Base-by-base conservation (phyloP, 1,139 yeast genomes). In the Nadsonia starkeyi-henricii region DNA sequence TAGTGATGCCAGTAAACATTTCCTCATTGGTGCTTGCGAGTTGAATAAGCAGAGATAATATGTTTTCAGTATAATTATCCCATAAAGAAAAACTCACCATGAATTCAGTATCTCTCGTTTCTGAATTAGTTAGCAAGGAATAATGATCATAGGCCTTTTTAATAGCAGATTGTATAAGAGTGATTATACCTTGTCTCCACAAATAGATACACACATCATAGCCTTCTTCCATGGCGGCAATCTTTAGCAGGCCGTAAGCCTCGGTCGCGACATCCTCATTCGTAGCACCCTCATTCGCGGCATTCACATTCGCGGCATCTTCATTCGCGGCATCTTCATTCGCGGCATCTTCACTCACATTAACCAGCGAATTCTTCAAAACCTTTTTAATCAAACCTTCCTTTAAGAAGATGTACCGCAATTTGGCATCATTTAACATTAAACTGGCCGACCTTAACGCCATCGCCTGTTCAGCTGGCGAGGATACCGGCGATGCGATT, bases 211-310 rank as follows among this genome's bases (percentile, higher is more conserved):
- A 78, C 30, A 85, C 75, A 54, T 85, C 95, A 57, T 85, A 80
- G n/a, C 96, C 97, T 65, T 86, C 95, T 61, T 86, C 95, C 47
- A 85, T 71, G 3, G 81, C 81, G 49, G 89, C 60, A 60, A 85
- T 86, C 60, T 96, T 74, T 54, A 91, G 67, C 47, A 89, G 69
- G 1, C 95, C 96, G 59, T 77, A 82, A 0, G 89, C 73, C 57
- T 84, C 95, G 20, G 84, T 83, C 17, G 82, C 79, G 47, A 85
- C 77, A 57, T 86, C 95, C 50, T 78, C 79, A 57, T 80, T 78
- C 21, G 73, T 62, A 59, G 86, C 95, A 47, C 74, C 75, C 43
- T n/a, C n/a, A n/a, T n/a, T n/a, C n/a, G n/a, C n/a, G n/a, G n/a
- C n/a, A n/a, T n/a, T n/a, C n/a, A n/a, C n/a, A n/a, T n/a, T n/a